Evolutionary conservation across 306 rosid species (phyloP), one percentile per base, ranked within the genome.

Genomic region (Medicago arabica): DNA sequence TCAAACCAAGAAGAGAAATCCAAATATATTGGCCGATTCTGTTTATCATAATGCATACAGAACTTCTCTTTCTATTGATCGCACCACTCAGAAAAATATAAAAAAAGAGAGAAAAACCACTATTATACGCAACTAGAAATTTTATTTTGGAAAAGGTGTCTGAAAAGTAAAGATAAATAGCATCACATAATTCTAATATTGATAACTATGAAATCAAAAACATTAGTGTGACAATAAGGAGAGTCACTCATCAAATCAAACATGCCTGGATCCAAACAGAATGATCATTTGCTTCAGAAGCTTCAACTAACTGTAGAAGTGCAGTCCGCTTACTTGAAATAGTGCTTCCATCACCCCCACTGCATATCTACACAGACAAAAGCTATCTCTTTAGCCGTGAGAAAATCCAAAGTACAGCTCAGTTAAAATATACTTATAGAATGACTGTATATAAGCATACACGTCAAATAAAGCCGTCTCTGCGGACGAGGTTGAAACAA

Each of bases 191-290:
- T 50, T 28, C 19, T 36, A 62, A 43, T 63, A 50, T 75, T 43
- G 53, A 76, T 51, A 62, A 71, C 31, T 8, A 72, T 44, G 62
- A 72, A 58, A 53, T 25, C 8, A 67, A 75, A 71, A 70, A 39
- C 31, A 63, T 39, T 14, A 11, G 39, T 21, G 34, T 13, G 25
- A 47, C 63, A 78, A 47, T 38, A 74, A 78, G 77, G 74, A 62
- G 36, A 66, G 61, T 49, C 53, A 25, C 67, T 51, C 61, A 65
- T 67, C 59, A 59, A 41, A 76, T 64, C 46, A 23, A 67, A 78
- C 83, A 76, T 84, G 88, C 99, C 98, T 88, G 89, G 36, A 85
- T 83, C 99, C 99, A 96, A 77, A 90, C 65, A 73, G 97, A 89
- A 60, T 78, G 75, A 76, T 92, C 96, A 82, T 92, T 92, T 76